Percentiles rank a stretch among this genome's conserved stretches.
Conservation (phyloP, 2,329 filamentous ascomycete species). For the Fusarium secorum region DNA sequence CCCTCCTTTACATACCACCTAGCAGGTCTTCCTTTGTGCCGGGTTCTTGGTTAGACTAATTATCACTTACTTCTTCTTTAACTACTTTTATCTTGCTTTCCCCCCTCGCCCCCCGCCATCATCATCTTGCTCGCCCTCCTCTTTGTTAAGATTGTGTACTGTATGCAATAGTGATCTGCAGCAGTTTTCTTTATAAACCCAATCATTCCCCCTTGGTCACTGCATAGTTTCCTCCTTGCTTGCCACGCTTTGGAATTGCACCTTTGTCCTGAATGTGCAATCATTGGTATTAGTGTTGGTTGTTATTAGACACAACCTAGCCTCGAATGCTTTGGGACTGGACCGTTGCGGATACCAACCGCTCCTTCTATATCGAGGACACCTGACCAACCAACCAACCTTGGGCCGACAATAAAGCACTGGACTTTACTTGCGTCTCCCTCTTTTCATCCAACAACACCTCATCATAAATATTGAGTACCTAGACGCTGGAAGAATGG, state of each 20-base stretch:
- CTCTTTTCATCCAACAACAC: neutral
- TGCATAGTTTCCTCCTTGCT: neutral
- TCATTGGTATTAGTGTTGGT: neutral
- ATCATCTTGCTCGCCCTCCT: constrained; percentile 13
- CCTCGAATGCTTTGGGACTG: neutral
- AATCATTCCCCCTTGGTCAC: neutral
- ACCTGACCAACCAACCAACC: neutral
- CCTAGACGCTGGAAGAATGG: constrained; percentile 21
- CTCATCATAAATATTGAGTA: constrained; percentile 1
- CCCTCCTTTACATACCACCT: neutral
- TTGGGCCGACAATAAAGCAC: neutral
- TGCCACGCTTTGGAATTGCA: neutral
- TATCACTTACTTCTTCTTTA: neutral
- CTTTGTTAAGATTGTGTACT: constrained; percentile 8
- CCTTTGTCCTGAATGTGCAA: neutral
- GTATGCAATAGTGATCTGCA: constrained; percentile 21
- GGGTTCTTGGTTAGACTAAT: constrained; percentile 12
- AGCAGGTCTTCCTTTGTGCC: constrained; percentile 21
- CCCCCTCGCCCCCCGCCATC: constrained; percentile 19
- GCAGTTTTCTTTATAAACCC: neutral
- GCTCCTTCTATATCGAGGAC: constrained; percentile 16
- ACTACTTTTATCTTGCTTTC: constrained; percentile 32
- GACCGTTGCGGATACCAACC: neutral
- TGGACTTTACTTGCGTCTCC: neutral
- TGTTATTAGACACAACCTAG: neutral